Conservation (phyloP, 768 basidiomycete genomes). For the Termitomyces sp. region DNA sequence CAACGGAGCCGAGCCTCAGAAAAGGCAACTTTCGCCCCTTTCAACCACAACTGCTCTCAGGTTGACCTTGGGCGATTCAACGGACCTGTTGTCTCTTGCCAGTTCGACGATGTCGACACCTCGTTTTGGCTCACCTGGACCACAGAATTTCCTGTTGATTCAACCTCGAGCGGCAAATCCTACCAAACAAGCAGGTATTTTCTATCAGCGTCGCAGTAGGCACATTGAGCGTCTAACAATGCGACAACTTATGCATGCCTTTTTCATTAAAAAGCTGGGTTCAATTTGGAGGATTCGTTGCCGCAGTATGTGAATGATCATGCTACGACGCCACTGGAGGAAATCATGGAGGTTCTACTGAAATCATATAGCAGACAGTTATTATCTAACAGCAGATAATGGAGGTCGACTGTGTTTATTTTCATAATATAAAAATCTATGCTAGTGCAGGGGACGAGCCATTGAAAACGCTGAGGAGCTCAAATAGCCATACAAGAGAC, state of each 20-base stretch:
- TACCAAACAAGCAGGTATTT: slow-evolving; percentile 25
- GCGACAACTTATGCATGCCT: slow-evolving; percentile 82
- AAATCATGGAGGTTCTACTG: slow-evolving; percentile 76
- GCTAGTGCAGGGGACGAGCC: slow-evolving; percentile 23
- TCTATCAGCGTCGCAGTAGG: slow-evolving; percentile 52
- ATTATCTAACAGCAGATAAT: slow-evolving; percentile 26
- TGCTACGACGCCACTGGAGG: slow-evolving; percentile 75
- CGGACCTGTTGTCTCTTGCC: slow-evolving; percentile 13
- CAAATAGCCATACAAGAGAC: slow-evolving; percentile 93
- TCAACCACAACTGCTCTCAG: slow-evolving; percentile 22
- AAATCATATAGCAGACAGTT: slow-evolving; percentile 76
- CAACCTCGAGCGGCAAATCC: slow-evolving; percentile 4
- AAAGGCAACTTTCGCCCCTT: slow-evolving; percentile 13
- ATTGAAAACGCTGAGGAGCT: slow-evolving; percentile 82
- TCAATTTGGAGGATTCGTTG: slow-evolving; percentile 78
- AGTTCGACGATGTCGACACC: slow-evolving; percentile 13
- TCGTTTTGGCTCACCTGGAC: slow-evolving; percentile 2
- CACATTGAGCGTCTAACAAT: slow-evolving; percentile 77
- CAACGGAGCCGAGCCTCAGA: slow-evolving; percentile 21
- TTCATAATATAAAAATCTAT: not conserved
- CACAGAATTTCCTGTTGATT: slow-evolving; percentile 9
- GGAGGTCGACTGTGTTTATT: not conserved
- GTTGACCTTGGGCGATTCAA: slow-evolving; percentile 13
- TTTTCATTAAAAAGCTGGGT: slow-evolving; percentile 84
- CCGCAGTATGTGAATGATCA: slow-evolving; percentile 87